Percentiles rank a stretch among this genome's conserved stretches.
Evolutionary conservation across 2,329 filamentous ascomycete species (phyloP).

Genomic region (Pyrenophora teres): DNA sequence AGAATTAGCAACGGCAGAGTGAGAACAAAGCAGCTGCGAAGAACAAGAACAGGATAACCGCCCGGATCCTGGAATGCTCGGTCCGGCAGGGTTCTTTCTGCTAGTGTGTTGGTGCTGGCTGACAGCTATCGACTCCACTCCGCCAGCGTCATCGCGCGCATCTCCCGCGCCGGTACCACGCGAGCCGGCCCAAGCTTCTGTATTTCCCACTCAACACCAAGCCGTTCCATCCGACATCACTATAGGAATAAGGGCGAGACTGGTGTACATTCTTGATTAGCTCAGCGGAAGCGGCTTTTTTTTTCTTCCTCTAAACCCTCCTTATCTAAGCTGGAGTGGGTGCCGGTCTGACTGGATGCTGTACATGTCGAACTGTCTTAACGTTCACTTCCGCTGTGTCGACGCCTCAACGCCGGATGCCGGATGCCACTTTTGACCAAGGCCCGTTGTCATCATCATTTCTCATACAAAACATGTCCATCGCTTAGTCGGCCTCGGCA

Average conservation of each 20-base stretch:
- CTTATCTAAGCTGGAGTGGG: conserved; percentile 2
- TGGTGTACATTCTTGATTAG: conserved; percentile 3
- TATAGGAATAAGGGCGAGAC: neutral
- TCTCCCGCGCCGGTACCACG: conserved; percentile 3
- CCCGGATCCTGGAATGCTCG: neutral
- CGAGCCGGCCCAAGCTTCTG: conserved; percentile 19
- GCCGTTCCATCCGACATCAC: neutral
- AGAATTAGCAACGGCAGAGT: neutral
- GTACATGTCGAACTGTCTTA: conserved; percentile 25
- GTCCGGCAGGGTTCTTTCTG: conserved; percentile 4
- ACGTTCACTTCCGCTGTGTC: conserved; percentile 23
- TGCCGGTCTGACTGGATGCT: conserved; percentile 3
- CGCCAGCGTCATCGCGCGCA: conserved; percentile 23
- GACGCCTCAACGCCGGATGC: conserved; percentile 30
- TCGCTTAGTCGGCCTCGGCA: conserved; percentile 42
- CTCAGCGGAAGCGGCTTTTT: neutral
- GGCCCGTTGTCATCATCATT: conserved; percentile 21
- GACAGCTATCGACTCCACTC: conserved; percentile 1
- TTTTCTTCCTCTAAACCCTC: conserved; percentile 1
- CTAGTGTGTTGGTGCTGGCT: conserved; percentile 19
- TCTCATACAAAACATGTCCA: conserved; percentile 17
- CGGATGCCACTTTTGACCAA: conserved; percentile 30
- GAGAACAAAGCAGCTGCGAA: conserved; percentile 6
- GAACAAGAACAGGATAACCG: neutral
- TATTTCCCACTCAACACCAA: conserved; percentile 3